Conservation (phyloP, 2,329 filamentous ascomycete genomes). For the Cadophora luteo-olivacea region DNA sequence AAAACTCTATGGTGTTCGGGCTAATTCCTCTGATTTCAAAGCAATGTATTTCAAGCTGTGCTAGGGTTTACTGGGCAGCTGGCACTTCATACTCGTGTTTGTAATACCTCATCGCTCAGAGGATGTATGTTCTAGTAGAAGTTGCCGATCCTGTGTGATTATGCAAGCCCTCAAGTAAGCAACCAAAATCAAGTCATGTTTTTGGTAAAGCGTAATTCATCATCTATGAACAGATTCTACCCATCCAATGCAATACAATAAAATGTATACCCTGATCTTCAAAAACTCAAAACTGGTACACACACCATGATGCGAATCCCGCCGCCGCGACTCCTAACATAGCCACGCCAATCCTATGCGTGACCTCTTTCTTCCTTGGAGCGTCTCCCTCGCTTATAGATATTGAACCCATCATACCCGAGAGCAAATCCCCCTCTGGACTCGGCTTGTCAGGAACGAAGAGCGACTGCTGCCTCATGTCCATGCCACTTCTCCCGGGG, state of each 20-base stretch:
- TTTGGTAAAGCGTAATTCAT: neutral
- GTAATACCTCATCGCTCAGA: too few relatives aligned
- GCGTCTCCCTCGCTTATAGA: conserved; percentile 8
- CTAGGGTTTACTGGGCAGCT: too few relatives aligned
- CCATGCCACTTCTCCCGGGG: neutral
- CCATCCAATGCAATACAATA: conserved; percentile 1
- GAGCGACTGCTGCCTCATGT: conserved; percentile 15
- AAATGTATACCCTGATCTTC: neutral
- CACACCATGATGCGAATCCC: neutral
- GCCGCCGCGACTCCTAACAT: conserved; percentile 1
- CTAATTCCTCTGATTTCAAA: too few relatives aligned
- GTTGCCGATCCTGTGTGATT: too few relatives aligned
- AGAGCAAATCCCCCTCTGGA: conserved; percentile 13
- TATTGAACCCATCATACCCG: conserved; percentile 6
- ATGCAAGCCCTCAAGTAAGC: too few relatives aligned
- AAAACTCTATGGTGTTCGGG: too few relatives aligned
- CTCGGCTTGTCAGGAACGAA: conserved; percentile 17
- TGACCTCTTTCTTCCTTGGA: neutral
- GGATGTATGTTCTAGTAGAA: too few relatives aligned
- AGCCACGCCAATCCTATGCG: neutral
- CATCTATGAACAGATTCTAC: neutral
- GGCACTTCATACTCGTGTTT: too few relatives aligned
- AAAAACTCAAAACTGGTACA: conserved; percentile 10
- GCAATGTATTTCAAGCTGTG: too few relatives aligned
- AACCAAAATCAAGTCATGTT: neutral